Evolutionary conservation across 1,139 yeast genomes (phyloP).

Genomic region (Hanseniaspora sp.): DNA sequence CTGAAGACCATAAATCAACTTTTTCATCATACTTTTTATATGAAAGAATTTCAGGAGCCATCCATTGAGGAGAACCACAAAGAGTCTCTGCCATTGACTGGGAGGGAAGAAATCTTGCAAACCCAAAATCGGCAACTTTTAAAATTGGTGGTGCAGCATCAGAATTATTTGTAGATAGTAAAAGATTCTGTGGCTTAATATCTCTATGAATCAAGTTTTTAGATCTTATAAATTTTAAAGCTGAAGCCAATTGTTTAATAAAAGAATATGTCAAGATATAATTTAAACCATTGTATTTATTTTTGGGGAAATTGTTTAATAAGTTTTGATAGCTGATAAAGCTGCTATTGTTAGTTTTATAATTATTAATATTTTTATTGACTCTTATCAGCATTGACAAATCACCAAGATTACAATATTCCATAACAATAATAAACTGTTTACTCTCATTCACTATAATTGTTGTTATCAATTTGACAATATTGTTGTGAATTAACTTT

Average conservation of each 20-base stretch:
- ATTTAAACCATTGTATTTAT: constrained; percentile 66
- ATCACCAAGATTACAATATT: constrained; percentile 91
- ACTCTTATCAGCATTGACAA: constrained; percentile 73
- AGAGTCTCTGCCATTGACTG: constrained; percentile 92
- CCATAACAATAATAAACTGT: constrained; percentile 90
- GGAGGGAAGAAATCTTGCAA: constrained; percentile 85
- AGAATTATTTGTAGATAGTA: constrained; percentile 52
- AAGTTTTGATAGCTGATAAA: constrained; percentile 55
- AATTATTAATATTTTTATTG: constrained; percentile 33
- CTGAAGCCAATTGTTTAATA: constrained; percentile 73
- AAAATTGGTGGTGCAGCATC: constrained; percentile 86
- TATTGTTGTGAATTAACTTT: constrained; percentile 82
- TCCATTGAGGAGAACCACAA: constrained; percentile 93
- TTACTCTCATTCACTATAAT: constrained; percentile 25
- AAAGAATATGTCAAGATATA: constrained; percentile 71
- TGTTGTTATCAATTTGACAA: constrained; percentile 52
- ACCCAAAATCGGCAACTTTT: constrained; percentile 94
- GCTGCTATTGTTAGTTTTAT: background rate
- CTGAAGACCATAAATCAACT: constrained; percentile 96
- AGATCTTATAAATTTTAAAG: constrained; percentile 66
- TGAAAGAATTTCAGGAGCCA: constrained; percentile 95
- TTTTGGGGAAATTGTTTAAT: constrained; percentile 64
- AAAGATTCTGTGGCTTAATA: constrained; percentile 83
- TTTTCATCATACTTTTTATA: constrained; percentile 94
- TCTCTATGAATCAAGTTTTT: constrained; percentile 86